Percentiles rank a stretch among this genome's conserved stretches.
These are phyloP conservation scores for Silene conica DNA, from an alignment of 148 eudicot species.

Conservation along the genomic window DNA sequence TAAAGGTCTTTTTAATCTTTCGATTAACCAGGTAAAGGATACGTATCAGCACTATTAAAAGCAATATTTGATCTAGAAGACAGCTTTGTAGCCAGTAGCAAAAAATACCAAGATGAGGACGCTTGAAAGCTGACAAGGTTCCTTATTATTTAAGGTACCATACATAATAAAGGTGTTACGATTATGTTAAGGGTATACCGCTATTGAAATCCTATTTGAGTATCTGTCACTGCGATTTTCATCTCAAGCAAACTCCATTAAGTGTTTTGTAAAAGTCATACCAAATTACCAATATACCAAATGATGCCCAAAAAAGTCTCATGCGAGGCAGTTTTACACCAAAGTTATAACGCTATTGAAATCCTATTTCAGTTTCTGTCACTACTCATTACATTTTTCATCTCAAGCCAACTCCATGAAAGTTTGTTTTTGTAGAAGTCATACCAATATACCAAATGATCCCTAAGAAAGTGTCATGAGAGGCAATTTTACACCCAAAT, in stretches of 20 bases:
- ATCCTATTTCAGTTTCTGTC: not conserved
- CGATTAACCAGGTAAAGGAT: not conserved
- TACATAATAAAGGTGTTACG: not conserved
- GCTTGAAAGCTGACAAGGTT: not conserved
- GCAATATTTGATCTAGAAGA: not conserved
- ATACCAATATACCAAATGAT: not conserved
- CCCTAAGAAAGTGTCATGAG: not conserved
- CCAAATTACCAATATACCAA: not conserved
- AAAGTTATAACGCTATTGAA: not conserved
- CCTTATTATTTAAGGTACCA: not conserved
- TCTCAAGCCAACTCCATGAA: not conserved
- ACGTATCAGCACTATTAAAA: not conserved
- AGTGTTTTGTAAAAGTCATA: not conserved
- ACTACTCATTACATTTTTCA: not conserved
- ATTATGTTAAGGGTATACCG: not conserved
- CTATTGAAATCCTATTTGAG: not conserved
- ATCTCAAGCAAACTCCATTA: not conserved
- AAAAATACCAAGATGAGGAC: not conserved
- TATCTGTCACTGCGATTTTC: not conserved
- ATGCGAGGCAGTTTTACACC: too few species aligned
- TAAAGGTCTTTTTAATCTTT: not conserved
- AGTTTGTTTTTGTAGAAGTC: not conserved
- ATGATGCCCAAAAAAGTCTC: too few species aligned
- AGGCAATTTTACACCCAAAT: not conserved
- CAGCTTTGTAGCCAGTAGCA: not conserved